Evolutionary conservation across 2,329 filamentous ascomycete species (phyloP).

Genomic region (Aspergillus sp.): DNA sequence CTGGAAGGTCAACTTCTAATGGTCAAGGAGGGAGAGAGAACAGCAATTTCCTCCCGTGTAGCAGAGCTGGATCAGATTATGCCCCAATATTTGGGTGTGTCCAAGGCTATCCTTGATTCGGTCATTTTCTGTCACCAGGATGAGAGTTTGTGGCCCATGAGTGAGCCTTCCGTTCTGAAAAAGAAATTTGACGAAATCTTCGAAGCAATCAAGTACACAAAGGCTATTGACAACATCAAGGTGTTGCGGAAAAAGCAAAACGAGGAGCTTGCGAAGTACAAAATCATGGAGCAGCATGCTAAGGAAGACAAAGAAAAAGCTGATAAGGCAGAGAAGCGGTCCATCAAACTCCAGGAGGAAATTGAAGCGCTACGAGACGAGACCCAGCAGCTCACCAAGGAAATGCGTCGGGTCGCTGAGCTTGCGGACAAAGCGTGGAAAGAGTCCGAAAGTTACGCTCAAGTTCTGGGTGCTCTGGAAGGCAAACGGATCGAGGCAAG

Average conservation of each 20-base stretch:
- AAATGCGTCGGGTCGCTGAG: slow-evolving; percentile 44
- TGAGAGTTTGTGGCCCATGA: slow-evolving; percentile 95
- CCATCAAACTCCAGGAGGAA: slow-evolving; percentile 62
- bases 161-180: slow-evolving; percentile 80
- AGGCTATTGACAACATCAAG: slow-evolving; percentile 95
- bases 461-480: slow-evolving; percentile 71
- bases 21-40: slow-evolving; percentile 75
- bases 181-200: slow-evolving; percentile 98
- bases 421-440: slow-evolving; percentile 67
- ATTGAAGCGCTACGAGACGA: slow-evolving; percentile 59
- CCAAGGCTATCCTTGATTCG: slow-evolving; percentile 82
- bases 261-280: slow-evolving; percentile 69
- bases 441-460: slow-evolving; percentile 70
- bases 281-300: slow-evolving; percentile 72
- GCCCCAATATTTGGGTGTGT: slow-evolving; percentile 83
- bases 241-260: slow-evolving; percentile 78
- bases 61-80: slow-evolving; percentile 81
- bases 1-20: slow-evolving; percentile 78
- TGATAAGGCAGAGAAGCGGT: slow-evolving; percentile 67
- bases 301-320: slow-evolving; percentile 84
- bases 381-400: slow-evolving; percentile 58
- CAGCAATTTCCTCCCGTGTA: slow-evolving; percentile 74
- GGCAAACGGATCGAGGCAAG: slow-evolving; percentile 74
- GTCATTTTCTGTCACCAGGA: slow-evolving; percentile 99
- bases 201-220: slow-evolving; percentile 94